Evolutionary conservation across 805 yeast genomes (phyloP).

Genomic region (Tetrapisispora fleetii): DNA sequence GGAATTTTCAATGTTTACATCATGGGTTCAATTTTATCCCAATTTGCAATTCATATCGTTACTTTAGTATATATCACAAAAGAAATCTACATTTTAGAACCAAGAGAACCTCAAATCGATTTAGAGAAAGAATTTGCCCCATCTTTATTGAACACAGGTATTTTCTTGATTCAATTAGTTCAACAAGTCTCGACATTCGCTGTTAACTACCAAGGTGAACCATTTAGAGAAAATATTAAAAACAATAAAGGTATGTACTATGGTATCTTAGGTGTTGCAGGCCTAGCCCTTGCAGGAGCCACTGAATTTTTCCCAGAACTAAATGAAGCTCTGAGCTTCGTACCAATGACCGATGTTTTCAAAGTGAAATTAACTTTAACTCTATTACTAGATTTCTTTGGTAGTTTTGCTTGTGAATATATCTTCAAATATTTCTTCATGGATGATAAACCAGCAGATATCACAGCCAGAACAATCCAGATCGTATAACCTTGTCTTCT

Average conservation of each 20-base stretch:
- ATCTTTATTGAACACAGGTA: constrained; percentile 89
- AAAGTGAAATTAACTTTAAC: constrained; percentile 66
- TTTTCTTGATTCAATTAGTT: constrained; percentile 85
- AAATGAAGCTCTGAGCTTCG: constrained; percentile 86
- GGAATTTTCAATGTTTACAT: constrained; percentile 92
- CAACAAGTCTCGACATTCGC: constrained; percentile 98
- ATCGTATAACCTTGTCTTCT: neutral
- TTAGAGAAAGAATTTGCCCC: constrained; percentile 83
- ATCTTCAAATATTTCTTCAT: constrained; percentile 76
- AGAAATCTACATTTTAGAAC: constrained; percentile 81
- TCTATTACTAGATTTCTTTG: constrained; percentile 65
- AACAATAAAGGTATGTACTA: constrained; percentile 96
- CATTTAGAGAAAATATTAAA: constrained; percentile 82
- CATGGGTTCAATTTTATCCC: constrained; percentile 96
- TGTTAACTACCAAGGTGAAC: constrained; percentile 94
- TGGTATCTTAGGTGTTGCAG: constrained; percentile 86
- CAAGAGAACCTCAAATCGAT: constrained; percentile 84
- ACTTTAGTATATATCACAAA: constrained; percentile 74
- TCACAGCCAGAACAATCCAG: constrained; percentile 38
- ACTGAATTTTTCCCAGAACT: constrained; percentile 93
- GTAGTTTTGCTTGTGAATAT: constrained; percentile 68
- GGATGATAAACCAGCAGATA: constrained; percentile 89
- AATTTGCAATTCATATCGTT: constrained; percentile 83
- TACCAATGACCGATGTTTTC: constrained; percentile 68
- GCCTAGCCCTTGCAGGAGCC: constrained; percentile 79